Evolutionary conservation across 75 land plant genomes (phyloP).

Genomic region (Selaginella tamariscina): DNA sequence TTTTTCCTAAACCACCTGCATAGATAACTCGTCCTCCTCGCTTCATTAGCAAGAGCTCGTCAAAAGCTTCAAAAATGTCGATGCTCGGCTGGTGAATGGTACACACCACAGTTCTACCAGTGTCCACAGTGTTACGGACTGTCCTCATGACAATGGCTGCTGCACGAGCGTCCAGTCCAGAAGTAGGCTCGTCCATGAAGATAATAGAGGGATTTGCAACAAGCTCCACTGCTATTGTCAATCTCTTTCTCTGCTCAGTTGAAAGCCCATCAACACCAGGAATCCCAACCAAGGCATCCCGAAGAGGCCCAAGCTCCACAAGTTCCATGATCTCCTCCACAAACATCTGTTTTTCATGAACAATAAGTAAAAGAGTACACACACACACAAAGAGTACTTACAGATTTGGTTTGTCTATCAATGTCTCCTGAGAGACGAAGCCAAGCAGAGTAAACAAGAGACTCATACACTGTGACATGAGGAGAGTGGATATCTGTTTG

Average conservation of each 20-base stretch:
- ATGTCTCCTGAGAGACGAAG: not conserved
- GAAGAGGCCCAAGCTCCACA: not conserved
- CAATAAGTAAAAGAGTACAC: not conserved
- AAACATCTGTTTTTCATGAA: not conserved
- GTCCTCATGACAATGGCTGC: conserved; percentile 14
- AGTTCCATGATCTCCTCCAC: conserved; percentile 10
- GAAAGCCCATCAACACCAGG: conserved; percentile 2
- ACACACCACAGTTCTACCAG: conserved; percentile 7
- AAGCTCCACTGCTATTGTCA: conserved; percentile 11
- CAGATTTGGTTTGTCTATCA: not conserved
- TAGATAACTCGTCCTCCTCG: conserved; percentile 10
- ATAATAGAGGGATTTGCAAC: conserved; percentile 9
- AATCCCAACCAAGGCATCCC: conserved; percentile 10
- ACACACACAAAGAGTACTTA: not conserved
- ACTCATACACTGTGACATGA: conserved; percentile 2
- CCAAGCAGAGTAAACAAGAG: conserved; percentile 4
- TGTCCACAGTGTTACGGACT: conserved; percentile 11
- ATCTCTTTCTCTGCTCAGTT: not conserved
- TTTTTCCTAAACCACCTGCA: not conserved
- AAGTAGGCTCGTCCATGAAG: conserved; percentile 11
- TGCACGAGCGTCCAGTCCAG: conserved; percentile 6
- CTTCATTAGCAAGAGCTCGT: conserved; percentile 6
- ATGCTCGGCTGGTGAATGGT: conserved; percentile 13
- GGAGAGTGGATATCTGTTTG: conserved; percentile 9
- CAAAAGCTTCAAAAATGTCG: conserved; percentile 7